These are phyloP conservation scores for Spatholobus suberectus DNA, from an alignment of 306 rosid species.

Conservation along the genomic window DNA sequence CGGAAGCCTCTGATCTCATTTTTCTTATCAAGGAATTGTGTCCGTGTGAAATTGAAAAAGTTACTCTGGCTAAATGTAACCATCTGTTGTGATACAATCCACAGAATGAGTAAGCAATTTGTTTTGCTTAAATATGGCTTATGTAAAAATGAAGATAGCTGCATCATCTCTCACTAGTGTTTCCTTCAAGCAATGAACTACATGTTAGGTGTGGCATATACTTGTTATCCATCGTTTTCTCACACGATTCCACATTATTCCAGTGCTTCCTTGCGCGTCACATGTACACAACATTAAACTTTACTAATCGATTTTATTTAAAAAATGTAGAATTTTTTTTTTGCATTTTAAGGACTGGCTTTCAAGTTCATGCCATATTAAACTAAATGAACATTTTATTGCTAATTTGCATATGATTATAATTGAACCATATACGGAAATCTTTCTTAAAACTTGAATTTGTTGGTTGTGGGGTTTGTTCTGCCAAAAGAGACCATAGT, in stretches of 20 bases:
- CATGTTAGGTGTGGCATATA: background rate
- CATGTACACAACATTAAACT: background rate
- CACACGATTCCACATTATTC: background rate
- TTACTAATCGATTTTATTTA: background rate
- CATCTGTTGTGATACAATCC: background rate
- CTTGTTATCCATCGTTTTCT: background rate
- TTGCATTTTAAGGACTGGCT: background rate
- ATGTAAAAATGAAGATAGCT: background rate
- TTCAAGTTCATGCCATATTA: background rate
- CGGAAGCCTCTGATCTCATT: background rate
- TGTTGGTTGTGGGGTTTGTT: background rate
- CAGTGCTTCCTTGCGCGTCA: background rate
- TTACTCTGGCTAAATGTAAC: background rate
- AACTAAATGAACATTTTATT: background rate
- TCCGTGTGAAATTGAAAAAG: background rate
- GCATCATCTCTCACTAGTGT: background rate
- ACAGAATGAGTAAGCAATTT: background rate
- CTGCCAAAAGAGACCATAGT: background rate
- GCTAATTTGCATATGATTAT: background rate
- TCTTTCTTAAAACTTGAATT: slow-evolving; percentile 2
- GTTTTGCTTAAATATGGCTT: background rate
- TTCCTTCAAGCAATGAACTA: background rate
- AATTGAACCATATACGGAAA: background rate
- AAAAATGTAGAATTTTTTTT: too few relatives aligned
- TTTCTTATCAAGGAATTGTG: background rate